Base-by-base conservation (phyloP, 306 rosid species). In the Acacia acuminata region DNA sequence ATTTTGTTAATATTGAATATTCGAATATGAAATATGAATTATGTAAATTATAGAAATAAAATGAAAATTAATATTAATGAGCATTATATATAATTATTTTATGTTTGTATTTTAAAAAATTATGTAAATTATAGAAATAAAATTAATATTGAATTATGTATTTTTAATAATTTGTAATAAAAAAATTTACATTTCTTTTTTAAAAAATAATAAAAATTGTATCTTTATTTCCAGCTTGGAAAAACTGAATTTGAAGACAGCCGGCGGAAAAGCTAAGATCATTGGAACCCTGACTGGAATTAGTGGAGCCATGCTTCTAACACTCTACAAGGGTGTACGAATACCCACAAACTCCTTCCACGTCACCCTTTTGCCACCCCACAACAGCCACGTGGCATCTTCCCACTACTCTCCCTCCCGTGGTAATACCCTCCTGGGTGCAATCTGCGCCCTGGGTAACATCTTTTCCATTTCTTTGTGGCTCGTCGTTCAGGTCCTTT, bases 401-500 rank as follows among this genome's bases (percentile, higher is more conserved):
- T 2, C 58, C 19, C 73, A 75, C 34, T 19, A 44, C 47, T 10
- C 55, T 8, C 25, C 13, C 65, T 80, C 82, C 2, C 5, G 4
- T 2, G 7, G 50, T 20, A 63, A 53, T 17, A 75, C 48, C 4
- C 40, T 38, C 7, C 15, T 47, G 9, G 87, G 86, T 60, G 78
- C 73, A 13, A 12, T 70, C 13, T 80, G 82, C 14, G 85, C 78
- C 6, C 1, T 90, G 42, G 79, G 68, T 17, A 63, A 83, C 66
- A 82, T 87, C 83, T n/a, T 79, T 42, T 72, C 82, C 14, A 73
- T 13, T 55, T 69, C 90, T 1, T 4, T 55, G 0, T 90, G 90
- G 94, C 81, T 88, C 55, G 87, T 90, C 17, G 55, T 90, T 71
- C 91, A 88, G 90, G 91, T 86, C 22, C 30, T 10, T 40, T 7